A percentile compares a stretch with the other conserved stretches of the same genome.
phyloP scores from a whole-genome alignment of 768 basidiomycete species.

The Boletus rufocinnamomeus region DNA sequence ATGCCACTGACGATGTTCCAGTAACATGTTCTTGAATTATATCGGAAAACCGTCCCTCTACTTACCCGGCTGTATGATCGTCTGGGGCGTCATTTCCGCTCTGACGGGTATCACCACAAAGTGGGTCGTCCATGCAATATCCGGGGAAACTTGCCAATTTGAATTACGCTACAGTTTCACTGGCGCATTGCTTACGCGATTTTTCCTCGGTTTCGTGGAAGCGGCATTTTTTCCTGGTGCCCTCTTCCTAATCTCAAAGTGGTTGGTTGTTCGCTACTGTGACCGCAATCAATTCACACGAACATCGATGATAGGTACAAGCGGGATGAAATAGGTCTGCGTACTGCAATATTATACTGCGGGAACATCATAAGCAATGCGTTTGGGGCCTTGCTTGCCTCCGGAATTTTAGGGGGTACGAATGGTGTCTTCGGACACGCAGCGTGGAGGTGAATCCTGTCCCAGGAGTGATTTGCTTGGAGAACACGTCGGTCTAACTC shows the following conservation, averaged over 20 bases:
- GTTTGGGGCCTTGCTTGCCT: slow-evolving; percentile 53
- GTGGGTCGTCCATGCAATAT: slow-evolving; percentile 14
- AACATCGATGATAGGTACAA: slow-evolving; percentile 40
- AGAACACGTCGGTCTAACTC: slow-evolving; percentile 6
- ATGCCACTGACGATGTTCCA: slow-evolving; percentile 28
- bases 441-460: slow-evolving; percentile 48
- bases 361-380: slow-evolving; percentile 57
- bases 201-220: slow-evolving; percentile 57
- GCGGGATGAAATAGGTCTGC: slow-evolving; percentile 44
- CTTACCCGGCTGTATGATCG: slow-evolving; percentile 63
- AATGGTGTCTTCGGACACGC: slow-evolving; percentile 49
- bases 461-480: slow-evolving; percentile 6
- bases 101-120: slow-evolving; percentile 43
- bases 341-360: slow-evolving; percentile 48
- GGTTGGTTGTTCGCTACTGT: slow-evolving; percentile 32
- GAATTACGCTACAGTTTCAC: slow-evolving; percentile 36
- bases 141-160: neutral
- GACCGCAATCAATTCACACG: slow-evolving; percentile 31
- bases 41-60: slow-evolving; percentile 69
- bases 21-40: slow-evolving; percentile 70
- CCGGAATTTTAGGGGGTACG: slow-evolving; percentile 49
- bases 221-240: slow-evolving; percentile 50
- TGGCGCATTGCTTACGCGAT: slow-evolving; percentile 47
- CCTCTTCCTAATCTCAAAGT: slow-evolving; percentile 40
- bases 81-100: slow-evolving; percentile 66